Base-by-base conservation (phyloP, 768 basidiomycete species). In the Suillus decipiens region DNA sequence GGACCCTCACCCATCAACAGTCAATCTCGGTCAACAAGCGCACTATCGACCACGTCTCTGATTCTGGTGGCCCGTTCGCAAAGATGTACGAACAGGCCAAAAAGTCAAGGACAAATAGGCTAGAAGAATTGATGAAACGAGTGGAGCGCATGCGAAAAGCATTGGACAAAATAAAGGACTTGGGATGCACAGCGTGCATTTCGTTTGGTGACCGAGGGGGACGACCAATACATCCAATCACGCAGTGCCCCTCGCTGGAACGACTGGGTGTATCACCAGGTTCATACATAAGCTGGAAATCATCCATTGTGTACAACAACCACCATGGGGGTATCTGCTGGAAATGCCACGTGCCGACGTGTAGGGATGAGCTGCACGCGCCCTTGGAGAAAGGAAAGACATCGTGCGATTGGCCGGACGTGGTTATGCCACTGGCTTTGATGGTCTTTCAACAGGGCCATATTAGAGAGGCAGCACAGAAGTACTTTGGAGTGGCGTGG, bases 241-340 rank as follows among this genome's bases (percentile, higher is more conserved):
- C 6, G 2, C 47, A 5, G 22, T 48, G 47, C 9, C 47, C 47
- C 2, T 47, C 47, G 5, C 12, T 48, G 11, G 47, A 6, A 14
- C 22, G 2, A 22, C 11, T 47, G 3, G 3, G 22, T 11, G 22
- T n/a, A 11, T 22, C n/a, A 10, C 65, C 57, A 43, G 28, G 6
- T 1, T 0, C 0, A 1, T 67, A 66, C 43, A 59, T 34, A 14
- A 11, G 34, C 2, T 67, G 66, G 65, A 61, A 57, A 24, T 8
- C 28, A 9, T 10, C 5, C 11, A 47, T 67, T 0, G 3, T 6
- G 4, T 67, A 67, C 28, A 34, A 24, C 3, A 14, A 61, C 3
- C 65, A 67, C 61, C 34, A 28, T n/a, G n/a, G n/a, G 15, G 61
- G 59, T 43, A 66, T 67, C 2, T 67, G 65, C 17, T 67, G 39